Percentiles rank a stretch among this genome's conserved stretches.
Evolutionary conservation across 306 rosid species (phyloP).

Genomic region (Potentilla sterilis): DNA sequence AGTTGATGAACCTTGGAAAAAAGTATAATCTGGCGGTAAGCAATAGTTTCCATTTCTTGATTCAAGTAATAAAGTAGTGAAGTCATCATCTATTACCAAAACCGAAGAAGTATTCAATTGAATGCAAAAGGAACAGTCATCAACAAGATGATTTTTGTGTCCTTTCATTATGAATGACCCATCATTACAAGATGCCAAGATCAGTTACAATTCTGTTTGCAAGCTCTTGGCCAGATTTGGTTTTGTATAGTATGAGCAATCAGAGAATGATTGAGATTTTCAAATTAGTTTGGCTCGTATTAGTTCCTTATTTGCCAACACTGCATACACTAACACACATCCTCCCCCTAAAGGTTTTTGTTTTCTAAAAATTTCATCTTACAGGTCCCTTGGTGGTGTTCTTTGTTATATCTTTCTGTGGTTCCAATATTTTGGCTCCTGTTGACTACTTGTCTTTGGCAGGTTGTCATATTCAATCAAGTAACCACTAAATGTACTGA

Average conservation of each 20-base stretch:
- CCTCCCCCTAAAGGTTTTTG: not conserved
- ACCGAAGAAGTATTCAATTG: not conserved
- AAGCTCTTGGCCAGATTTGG: slow-evolving; percentile 7
- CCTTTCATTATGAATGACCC: not conserved
- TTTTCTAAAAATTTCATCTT: not conserved
- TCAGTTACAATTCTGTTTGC: not conserved
- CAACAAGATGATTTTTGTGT: not conserved
- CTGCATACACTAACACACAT: not conserved
- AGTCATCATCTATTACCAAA: not conserved
- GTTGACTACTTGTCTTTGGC: slow-evolving; percentile 18
- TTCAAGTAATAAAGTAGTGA: slow-evolving; percentile 9
- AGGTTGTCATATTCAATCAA: slow-evolving; percentile 93
- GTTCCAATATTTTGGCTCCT: not conserved
- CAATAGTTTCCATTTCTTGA: slow-evolving; percentile 27
- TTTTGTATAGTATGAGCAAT: not conserved
- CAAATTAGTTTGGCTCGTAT: not conserved
- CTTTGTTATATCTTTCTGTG: not conserved
- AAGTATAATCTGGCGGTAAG: slow-evolving; percentile 70
- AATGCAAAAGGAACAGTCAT: not conserved
- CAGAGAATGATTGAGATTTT: not conserved
- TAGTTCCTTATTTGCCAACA: not conserved
- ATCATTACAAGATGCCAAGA: not conserved
- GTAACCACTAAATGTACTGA: slow-evolving; percentile 73
- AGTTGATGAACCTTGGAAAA: slow-evolving; percentile 81
- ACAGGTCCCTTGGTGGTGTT: slow-evolving; percentile 3